phyloP scores from a whole-genome alignment of 352 stramenopile species.

The Phytophthora idaei region DNA sequence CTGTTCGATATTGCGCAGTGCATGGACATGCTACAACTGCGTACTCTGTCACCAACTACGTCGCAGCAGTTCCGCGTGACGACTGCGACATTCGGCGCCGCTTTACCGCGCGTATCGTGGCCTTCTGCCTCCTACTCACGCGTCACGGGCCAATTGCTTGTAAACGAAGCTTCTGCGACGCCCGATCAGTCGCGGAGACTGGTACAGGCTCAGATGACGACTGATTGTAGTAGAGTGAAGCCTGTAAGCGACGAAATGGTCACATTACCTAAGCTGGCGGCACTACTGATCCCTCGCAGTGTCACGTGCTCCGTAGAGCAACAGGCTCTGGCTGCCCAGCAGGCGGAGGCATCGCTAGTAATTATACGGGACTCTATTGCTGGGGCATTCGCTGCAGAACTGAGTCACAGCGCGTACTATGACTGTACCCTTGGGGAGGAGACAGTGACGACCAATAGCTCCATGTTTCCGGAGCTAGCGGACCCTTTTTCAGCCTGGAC shows the following conservation, averaged over 20 bases:
- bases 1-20: neutral
- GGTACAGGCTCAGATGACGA: slow-evolving; percentile 16
- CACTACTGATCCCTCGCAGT: slow-evolving; percentile 55
- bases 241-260: slow-evolving; percentile 5
- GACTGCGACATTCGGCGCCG: slow-evolving; percentile 34
- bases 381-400: slow-evolving; percentile 38
- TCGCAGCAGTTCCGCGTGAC: slow-evolving; percentile 42
- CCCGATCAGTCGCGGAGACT: slow-evolving; percentile 25
- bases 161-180: slow-evolving; percentile 4
- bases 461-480: slow-evolving; percentile 40
- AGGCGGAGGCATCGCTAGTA: slow-evolving; percentile 40
- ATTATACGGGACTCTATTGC: slow-evolving; percentile 57
- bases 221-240: slow-evolving; percentile 24
- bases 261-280: slow-evolving; percentile 9
- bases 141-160: slow-evolving; percentile 10
- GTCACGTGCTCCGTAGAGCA: slow-evolving; percentile 58
- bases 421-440: slow-evolving; percentile 55
- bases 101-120: slow-evolving; percentile 31
- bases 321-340: slow-evolving; percentile 47
- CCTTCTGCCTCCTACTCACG: slow-evolving; percentile 18
- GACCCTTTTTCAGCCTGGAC: slow-evolving; percentile 28
- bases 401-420: slow-evolving; percentile 33
- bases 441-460: slow-evolving; percentile 43
- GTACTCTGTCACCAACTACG: slow-evolving; percentile 4
- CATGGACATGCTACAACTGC: slow-evolving; percentile 38